Evolutionary conservation across 768 basidiomycete genomes (phyloP), one percentile per base, ranked within the genome.

Genomic region (Suillus fuscotomentosus): DNA sequence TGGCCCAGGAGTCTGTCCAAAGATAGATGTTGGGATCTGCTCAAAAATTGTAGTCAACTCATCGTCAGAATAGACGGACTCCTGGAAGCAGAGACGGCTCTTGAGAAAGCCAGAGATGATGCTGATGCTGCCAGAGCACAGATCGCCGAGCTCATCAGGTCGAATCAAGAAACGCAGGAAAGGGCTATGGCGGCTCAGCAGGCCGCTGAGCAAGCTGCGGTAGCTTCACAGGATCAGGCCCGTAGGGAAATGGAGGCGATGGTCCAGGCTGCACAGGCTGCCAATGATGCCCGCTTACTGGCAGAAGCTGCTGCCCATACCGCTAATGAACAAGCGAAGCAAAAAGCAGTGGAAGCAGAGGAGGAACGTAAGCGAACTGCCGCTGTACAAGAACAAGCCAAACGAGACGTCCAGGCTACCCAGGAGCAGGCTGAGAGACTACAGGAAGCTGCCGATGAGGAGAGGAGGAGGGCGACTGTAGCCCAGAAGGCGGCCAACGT

Each of bases 401-500:
- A 62, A 13, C 31, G n/a, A 15, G 60, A 65, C 1, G 64, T 60
- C 0, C 50, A 53, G 24, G 61, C 48, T 9, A 69, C 70, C 14
- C 50, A 50, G 10, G 63, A 67, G 24, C 66, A 63, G 50, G 34
- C 36, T 0, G 57, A 55, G 3, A 63, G 31, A 15, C 43, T 62
- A 0, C 64, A 67, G 22, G n/a, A 38, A 42, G 66, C 34, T 38
- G 72, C 69, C 0, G 68, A 71, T 7, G 71, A 67, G 36, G 70
- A 73, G 24, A 67, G 67, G 14, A 63, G 47, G 15, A 61, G 65
- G 7, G 71, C 71, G 0, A 66, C 66, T 51, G 64, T 60, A 0
- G 66, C 60, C 0, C 72, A 50, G 47, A 65, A 62, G 5, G 64
- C 50, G 4, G 71, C 66, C 0, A 65, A 72, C 5, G 50, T 59